These are phyloP conservation scores for Pyrenochaeta sp. DNA, from an alignment of 2,329 filamentous ascomycete species.

Conservation along the genomic window DNA sequence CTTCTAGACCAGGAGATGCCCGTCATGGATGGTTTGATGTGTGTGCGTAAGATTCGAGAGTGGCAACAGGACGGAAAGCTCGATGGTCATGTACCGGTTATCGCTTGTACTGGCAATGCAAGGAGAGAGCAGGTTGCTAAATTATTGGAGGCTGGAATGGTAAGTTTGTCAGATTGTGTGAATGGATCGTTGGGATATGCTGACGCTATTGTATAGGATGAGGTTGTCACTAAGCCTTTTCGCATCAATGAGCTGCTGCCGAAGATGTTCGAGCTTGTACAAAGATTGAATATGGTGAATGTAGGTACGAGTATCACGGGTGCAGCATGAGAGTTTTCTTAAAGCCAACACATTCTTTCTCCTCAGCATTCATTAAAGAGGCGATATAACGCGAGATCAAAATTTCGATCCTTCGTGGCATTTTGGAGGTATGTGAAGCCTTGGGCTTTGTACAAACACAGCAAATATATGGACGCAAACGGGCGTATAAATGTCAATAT, in stretches of 20 bases:
- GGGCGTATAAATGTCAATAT: neutral
- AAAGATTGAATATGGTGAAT: neutral
- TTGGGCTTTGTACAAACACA: neutral
- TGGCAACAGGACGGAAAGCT: conserved; percentile 21
- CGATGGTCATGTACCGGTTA: conserved; percentile 28
- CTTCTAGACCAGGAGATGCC: conserved; percentile 46
- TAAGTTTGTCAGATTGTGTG: neutral
- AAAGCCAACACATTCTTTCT: neutral
- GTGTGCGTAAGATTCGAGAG: conserved; percentile 27
- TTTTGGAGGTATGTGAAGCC: too few species aligned
- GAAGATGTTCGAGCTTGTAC: neutral
- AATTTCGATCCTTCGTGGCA: neutral
- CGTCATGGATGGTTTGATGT: conserved; percentile 39
- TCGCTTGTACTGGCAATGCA: conserved; percentile 43
- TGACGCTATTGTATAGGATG: neutral
- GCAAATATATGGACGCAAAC: neutral
- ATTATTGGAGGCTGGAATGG: neutral
- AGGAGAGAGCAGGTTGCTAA: conserved; percentile 33
- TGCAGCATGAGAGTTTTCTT: neutral
- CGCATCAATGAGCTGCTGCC: neutral
- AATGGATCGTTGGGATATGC: neutral
- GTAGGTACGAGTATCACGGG: neutral
- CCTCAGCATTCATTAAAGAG: neutral
- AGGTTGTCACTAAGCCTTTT: neutral
- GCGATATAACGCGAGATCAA: neutral